These are phyloP conservation scores for Botryotinia narcissicola DNA, from an alignment of 2,329 filamentous ascomycete genomes.

Conservation along the genomic window DNA sequence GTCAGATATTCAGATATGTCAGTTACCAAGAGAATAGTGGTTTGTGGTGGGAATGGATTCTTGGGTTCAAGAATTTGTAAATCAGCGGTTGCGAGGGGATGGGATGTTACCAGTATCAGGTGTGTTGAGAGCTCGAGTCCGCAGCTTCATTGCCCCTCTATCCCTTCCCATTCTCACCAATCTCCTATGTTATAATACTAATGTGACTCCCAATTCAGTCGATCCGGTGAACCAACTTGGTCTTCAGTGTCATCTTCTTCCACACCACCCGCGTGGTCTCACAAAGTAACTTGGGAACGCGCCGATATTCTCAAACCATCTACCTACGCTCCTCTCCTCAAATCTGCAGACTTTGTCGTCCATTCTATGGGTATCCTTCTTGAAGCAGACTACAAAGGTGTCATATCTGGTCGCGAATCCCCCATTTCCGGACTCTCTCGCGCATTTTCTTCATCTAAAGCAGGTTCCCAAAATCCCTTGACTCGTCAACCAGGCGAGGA, in stretches of 20 bases:
- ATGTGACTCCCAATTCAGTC: slow-evolving; percentile 51
- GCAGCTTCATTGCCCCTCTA: neutral
- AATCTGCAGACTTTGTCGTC: slow-evolving; percentile 78
- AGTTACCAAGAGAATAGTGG: slow-evolving; percentile 71
- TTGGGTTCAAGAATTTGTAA: slow-evolving; percentile 87
- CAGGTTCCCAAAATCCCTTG: slow-evolving; percentile 67
- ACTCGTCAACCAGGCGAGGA: slow-evolving; percentile 57
- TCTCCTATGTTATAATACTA: neutral
- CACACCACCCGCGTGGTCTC: slow-evolving; percentile 75
- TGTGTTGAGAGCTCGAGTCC: slow-evolving; percentile 38
- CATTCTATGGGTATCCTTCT: slow-evolving; percentile 95
- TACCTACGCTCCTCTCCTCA: slow-evolving; percentile 78
- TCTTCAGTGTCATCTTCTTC: slow-evolving; percentile 66
- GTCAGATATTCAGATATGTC: slow-evolving; percentile 19
- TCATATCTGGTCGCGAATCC: slow-evolving; percentile 79
- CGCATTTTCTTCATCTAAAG: slow-evolving; percentile 69
- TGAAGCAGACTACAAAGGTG: slow-evolving; percentile 96
- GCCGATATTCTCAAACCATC: slow-evolving; percentile 67
- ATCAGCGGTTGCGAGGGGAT: slow-evolving; percentile 78
- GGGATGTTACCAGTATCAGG: slow-evolving; percentile 93
- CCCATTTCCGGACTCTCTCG: slow-evolving; percentile 74
- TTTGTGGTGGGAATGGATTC: slow-evolving; percentile 93
- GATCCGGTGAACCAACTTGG: slow-evolving; percentile 89
- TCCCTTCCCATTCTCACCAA: slow-evolving; percentile 30
- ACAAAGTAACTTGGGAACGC: slow-evolving; percentile 80